Evolutionary conservation across 2,329 filamentous ascomycete genomes (phyloP), one percentile per base, ranked within the genome.

Genomic region (Aspergillus fischeri): DNA sequence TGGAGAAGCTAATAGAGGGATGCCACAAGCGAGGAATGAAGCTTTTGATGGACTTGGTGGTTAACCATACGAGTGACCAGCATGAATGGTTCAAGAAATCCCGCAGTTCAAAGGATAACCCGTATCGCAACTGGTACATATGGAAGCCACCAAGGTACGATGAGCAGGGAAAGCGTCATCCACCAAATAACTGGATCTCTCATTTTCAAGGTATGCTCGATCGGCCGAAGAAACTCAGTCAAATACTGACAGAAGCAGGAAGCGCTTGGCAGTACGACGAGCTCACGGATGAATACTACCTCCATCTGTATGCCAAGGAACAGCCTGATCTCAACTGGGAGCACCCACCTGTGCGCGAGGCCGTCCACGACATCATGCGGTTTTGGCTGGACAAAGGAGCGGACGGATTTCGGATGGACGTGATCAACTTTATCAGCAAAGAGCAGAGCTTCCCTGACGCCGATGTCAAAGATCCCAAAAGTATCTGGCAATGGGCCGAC

Each of bases 251-350:
- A n/a, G 10, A 42, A 54, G 0, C n/a, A 74, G 73, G 72, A 21
- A 75, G 70, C 52, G 74, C 73, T 7, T 78, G 76, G 76, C 65
- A 86, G 58, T 92, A 84, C 77, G 89, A 92, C 65, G 85, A 89
- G 62, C 69, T 74, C n/a, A 90, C 88, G 0, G 79, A 81, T 50
- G 87, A 92, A 72, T 92, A 91, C 71, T 92, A 91, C 66, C 82
- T 92, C 0, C 86, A 89, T 60, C 80, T 94, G 10, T 95, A 91
- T 70, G 85, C 87, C 6, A 82, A 82, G 4, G 85, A 90, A 62
- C 90, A 93, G 70, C 90, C 91, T 0, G 91, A 94, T 65, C 79
- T 94, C n/a, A 94, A 94, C 74, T 94, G 90, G 89, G 88, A 92
- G 67, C 89, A 87, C 56, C 79, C 80, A 0, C 83, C 82, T 9